Evolutionary conservation across 176 grass and related monocot genomes (phyloP).

Genomic region (Eragrostis nindensis): DNA sequence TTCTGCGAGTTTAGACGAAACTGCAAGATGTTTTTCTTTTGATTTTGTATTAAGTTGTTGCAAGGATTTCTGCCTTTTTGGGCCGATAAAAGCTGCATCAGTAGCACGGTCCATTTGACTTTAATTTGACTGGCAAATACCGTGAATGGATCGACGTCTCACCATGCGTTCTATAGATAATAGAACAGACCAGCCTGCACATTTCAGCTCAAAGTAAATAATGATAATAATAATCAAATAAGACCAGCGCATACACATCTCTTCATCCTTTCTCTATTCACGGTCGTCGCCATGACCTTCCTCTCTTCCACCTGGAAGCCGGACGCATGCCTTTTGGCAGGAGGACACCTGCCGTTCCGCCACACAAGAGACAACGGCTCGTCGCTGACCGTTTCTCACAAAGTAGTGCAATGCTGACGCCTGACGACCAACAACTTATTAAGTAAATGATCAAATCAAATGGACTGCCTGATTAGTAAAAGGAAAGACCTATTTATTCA

Average conservation of each 20-base stretch:
- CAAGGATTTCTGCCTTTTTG: background rate
- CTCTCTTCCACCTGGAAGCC: background rate
- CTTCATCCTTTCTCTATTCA: background rate
- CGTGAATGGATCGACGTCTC: background rate
- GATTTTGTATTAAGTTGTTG: too few relatives aligned
- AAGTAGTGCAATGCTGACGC: conserved; percentile 14
- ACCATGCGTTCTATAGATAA: background rate
- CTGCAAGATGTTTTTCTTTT: background rate
- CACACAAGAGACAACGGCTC: background rate
- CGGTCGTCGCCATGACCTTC: background rate
- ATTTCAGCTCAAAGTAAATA: background rate
- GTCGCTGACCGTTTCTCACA: conserved; percentile 2
- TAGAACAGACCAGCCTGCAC: background rate
- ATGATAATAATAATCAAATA: background rate
- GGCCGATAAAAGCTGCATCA: background rate
- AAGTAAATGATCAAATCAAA: background rate
- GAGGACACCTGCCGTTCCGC: background rate
- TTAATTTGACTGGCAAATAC: background rate
- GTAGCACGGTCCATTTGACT: background rate
- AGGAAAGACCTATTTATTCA: background rate
- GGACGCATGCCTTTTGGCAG: conserved; percentile 10
- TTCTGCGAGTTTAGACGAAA: background rate
- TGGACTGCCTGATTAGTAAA: background rate
- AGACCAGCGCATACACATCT: background rate
- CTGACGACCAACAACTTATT: background rate